phyloP scores from a whole-genome alignment of 768 basidiomycete species.

The Lactarius akahatsu region DNA sequence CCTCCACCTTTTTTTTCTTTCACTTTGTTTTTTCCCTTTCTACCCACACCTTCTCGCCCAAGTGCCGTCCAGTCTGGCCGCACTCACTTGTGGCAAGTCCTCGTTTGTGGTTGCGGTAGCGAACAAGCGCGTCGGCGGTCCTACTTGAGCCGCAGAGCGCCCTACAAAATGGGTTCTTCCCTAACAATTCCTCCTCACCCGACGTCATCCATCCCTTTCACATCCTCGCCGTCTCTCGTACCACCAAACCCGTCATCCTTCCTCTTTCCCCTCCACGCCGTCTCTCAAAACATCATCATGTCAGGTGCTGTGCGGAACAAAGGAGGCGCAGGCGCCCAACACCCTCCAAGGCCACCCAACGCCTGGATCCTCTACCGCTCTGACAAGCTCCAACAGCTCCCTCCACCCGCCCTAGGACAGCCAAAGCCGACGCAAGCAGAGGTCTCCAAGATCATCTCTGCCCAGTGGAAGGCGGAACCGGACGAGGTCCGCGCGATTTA shows the following conservation, averaged over 20 bases:
- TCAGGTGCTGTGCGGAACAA: conserved; percentile 13
- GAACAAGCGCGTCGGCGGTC: conserved; percentile 8
- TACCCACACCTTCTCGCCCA: not conserved
- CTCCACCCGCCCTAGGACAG: conserved; percentile 30
- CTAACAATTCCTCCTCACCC: not conserved
- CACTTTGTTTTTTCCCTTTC: not conserved
- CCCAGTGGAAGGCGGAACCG: conserved; percentile 43
- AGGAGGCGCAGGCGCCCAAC: conserved; percentile 14
- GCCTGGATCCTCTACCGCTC: conserved; percentile 55
- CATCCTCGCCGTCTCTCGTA: not conserved
- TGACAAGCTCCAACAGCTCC: conserved; percentile 41
- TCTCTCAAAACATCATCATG: conserved; percentile 14
- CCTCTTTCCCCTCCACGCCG: not conserved
- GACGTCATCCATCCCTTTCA: conserved; percentile 8
- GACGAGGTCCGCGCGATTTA: conserved; percentile 34
- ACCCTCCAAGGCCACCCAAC: conserved; percentile 44
- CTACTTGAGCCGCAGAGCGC: conserved; percentile 9
- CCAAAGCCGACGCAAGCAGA: conserved; percentile 41
- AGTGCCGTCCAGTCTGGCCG: not conserved
- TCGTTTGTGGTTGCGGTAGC: conserved; percentile 4
- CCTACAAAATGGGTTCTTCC: conserved; percentile 26
- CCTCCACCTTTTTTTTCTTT: not conserved
- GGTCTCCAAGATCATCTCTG: conserved; percentile 44
- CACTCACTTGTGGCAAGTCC: conserved; percentile 10
- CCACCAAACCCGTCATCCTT: not conserved